Evolutionary conservation across 2,329 filamentous ascomycete species (phyloP), one percentile per base, ranked within the genome.

Genomic region (Ophiostoma sp.): DNA sequence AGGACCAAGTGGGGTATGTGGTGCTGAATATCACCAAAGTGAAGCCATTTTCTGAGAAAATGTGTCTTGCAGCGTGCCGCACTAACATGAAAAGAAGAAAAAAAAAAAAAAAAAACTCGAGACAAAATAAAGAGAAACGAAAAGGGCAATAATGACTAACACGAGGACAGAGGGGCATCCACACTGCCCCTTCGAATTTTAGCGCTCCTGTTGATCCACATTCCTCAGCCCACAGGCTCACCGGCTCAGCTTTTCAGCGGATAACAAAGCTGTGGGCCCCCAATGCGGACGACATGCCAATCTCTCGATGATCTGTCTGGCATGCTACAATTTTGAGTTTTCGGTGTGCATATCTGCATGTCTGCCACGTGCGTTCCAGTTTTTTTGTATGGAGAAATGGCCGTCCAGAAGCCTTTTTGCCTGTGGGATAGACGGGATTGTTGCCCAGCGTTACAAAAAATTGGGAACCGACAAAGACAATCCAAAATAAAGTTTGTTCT

Each of bases 211-310:
- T 4, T 55, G 48, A 39, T 19, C 48, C 48, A 55, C 66, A 69
- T 69, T 69, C 48, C 66, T 69, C 15, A 55, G 64, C 66, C 66
- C 17, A 36, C 19, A n/a, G 45, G 17, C 19, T 45, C 61, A 22
- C 61, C 61, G n/a, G 61, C 22, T 45, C 22, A 66, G 61, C 61
- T 45, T 66, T 25, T 15, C 61, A 42, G 33, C 19, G n/a, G 33
- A 42, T 17, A 42, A 64, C 9, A 64, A 64, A 64, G 36, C 36
- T 36, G 36, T 39, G 22, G 19, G 31, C 19, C 25, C 59, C 39
- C 12, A 66, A 48, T 48, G 39, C 22, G 63, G 42, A 68, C 42
- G 42, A 50, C 17, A 68, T 50, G 64, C 42, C 12, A 68, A 50
- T 68, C 64, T 50, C 15, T 33, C 17, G 15, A 17, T 17, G 25